These are phyloP conservation scores for Pseudogymnoascus sp. DNA, from an alignment of 2,329 filamentous ascomycete species.

Conservation along the genomic window DNA sequence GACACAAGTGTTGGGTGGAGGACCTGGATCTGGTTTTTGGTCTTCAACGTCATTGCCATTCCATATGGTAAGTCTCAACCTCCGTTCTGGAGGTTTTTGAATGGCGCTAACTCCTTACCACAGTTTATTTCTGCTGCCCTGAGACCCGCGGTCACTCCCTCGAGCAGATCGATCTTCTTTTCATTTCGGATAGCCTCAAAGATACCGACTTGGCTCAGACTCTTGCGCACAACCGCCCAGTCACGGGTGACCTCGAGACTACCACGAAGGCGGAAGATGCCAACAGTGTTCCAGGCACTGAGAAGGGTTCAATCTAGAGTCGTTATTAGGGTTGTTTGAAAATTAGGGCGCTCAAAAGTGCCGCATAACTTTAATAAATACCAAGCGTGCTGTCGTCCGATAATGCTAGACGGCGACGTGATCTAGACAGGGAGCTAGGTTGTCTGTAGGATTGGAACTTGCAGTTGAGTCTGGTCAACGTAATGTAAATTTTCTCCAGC, in stretches of 20 bases:
- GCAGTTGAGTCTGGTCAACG: background rate
- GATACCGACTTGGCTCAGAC: background rate
- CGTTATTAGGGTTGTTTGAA: background rate
- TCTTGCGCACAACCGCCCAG: background rate
- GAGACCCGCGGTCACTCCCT: constrained; percentile 28
- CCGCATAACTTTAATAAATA: background rate
- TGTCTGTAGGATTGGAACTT: background rate
- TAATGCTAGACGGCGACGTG: background rate
- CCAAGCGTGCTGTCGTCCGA: background rate
- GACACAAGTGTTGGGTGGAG: constrained; percentile 29
- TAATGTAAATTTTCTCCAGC: constrained; percentile 1
- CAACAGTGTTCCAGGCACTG: background rate
- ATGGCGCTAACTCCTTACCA: constrained; percentile 24
- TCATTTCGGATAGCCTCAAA: background rate
- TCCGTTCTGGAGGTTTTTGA: background rate
- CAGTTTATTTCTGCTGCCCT: constrained; percentile 27
- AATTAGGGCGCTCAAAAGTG: background rate
- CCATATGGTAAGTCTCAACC: constrained; percentile 18
- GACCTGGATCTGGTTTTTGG: constrained; percentile 31
- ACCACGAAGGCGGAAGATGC: background rate
- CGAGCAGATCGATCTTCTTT: constrained; percentile 21
- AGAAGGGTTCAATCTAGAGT: constrained; percentile 6
- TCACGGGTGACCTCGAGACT: constrained; percentile 4
- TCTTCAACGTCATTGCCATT: constrained; percentile 31
- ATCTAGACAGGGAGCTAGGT: background rate